These are phyloP conservation scores for Dianthus caryophyllus DNA, from an alignment of 148 eudicot genomes.

Conservation along the genomic window DNA sequence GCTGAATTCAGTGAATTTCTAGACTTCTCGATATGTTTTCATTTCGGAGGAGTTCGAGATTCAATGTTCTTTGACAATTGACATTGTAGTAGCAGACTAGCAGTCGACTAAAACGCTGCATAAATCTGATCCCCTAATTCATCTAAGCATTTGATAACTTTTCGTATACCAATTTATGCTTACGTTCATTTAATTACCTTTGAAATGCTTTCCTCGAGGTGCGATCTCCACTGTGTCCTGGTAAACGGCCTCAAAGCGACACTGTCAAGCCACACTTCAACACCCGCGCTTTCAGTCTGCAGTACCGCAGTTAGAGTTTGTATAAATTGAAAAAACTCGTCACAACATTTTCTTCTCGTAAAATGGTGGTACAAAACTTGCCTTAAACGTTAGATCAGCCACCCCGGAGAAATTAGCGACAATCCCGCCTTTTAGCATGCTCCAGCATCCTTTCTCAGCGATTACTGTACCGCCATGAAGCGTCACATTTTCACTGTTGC, in stretches of 20 bases:
- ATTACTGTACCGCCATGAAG: slow-evolving; percentile 42
- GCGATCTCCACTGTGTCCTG: slow-evolving; percentile 57
- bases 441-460: slow-evolving; percentile 66
- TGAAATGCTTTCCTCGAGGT: slow-evolving; percentile 45
- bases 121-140: too few species aligned
- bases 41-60: too few species aligned
- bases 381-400: slow-evolving; percentile 37
- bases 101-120: too few species aligned
- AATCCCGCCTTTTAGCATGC: slow-evolving; percentile 66
- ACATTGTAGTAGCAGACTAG: too few species aligned
- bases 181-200: slow-evolving; percentile 34
- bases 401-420: slow-evolving; percentile 26
- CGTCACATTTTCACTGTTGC: slow-evolving; percentile 13
- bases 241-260: slow-evolving; percentile 68
- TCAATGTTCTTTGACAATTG: too few species aligned
- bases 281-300: slow-evolving; percentile 38
- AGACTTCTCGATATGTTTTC: too few species aligned
- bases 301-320: not conserved
- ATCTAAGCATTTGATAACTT: too few species aligned
- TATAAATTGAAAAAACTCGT: not conserved
- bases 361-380: not conserved
- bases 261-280: slow-evolving; percentile 61
- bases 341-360: not conserved
- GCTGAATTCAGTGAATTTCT: too few species aligned
- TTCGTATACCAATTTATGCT: not conserved